These are phyloP conservation scores for Carpinus fangiana DNA, from an alignment of 306 rosid genomes.

Conservation along the genomic window DNA sequence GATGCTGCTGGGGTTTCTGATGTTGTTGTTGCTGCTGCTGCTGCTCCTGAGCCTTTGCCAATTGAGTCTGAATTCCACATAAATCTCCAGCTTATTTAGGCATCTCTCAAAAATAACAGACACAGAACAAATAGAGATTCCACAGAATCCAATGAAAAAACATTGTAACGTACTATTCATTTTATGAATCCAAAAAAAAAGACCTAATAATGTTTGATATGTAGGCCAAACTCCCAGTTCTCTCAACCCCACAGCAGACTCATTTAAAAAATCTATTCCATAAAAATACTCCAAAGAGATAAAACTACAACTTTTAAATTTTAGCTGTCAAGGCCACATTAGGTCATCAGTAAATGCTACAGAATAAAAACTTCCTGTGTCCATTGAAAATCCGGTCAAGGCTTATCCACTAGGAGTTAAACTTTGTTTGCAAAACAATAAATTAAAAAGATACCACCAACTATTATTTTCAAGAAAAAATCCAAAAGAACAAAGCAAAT, in stretches of 20 bases:
- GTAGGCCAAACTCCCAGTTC: background rate
- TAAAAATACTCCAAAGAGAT: background rate
- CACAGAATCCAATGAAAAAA: constrained; percentile 15
- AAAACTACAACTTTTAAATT: background rate
- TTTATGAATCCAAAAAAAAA: constrained; percentile 7
- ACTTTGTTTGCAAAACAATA: background rate
- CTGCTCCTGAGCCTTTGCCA: constrained; percentile 46
- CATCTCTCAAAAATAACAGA: constrained; percentile 16
- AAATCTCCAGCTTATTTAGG: constrained; percentile 16
- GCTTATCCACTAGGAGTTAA: background rate
- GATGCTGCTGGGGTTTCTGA: constrained; percentile 45
- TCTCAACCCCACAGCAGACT: background rate
- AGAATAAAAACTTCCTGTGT: background rate
- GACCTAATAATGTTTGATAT: background rate
- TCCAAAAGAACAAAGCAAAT: background rate
- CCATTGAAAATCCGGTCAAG: background rate
- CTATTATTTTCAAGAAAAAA: background rate
- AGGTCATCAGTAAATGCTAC: background rate
- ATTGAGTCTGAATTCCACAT: constrained; percentile 45
- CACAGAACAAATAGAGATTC: constrained; percentile 3
- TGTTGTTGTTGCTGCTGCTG: constrained; percentile 39
- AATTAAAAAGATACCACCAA: background rate
- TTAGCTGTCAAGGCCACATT: background rate
- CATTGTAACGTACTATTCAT: constrained; percentile 6
- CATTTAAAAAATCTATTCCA: background rate